These are phyloP conservation scores for Ligustrum vulgare DNA, from an alignment of 257 asterid genomes.

Conservation along the genomic window DNA sequence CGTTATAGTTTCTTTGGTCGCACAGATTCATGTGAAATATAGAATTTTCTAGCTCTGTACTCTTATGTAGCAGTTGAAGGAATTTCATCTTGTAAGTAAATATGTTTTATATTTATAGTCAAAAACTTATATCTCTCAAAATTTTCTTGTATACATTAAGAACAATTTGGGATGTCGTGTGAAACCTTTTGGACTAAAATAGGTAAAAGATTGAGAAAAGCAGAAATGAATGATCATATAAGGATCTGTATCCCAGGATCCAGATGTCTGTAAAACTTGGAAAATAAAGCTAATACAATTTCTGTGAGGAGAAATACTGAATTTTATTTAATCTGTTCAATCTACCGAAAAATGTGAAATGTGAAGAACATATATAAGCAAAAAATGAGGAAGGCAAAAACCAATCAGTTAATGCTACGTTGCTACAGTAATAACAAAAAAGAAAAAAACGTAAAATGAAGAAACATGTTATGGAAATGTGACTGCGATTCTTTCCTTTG, in stretches of 20 bases:
- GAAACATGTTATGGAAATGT: too few species aligned
- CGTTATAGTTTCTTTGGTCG: conserved; percentile 83
- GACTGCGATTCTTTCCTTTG: too few species aligned
- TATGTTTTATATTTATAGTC: conserved; percentile 4
- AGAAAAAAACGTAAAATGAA: too few species aligned
- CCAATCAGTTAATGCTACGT: too few species aligned
- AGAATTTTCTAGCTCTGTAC: conserved; percentile 24
- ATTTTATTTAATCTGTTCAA: too few species aligned
- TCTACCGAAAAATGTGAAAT: too few species aligned
- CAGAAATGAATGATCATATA: background rate
- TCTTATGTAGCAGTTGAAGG: conserved; percentile 15
- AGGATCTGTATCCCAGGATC: background rate
- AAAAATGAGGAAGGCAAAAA: too few species aligned
- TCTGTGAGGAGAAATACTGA: too few species aligned
- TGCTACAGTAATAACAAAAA: too few species aligned
- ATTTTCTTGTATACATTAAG: background rate
- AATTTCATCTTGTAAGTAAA: conserved; percentile 26
- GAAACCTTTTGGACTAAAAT: background rate
- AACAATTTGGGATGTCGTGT: background rate
- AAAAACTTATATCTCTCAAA: background rate
- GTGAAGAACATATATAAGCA: too few species aligned
- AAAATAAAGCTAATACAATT: too few species aligned
- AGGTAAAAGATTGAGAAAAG: background rate
- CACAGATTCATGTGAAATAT: conserved; percentile 77
- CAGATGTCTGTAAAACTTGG: too few species aligned